Base-by-base conservation (phyloP, 2,329 filamentous ascomycete genomes). In the Monilinia fructicola region DNA sequence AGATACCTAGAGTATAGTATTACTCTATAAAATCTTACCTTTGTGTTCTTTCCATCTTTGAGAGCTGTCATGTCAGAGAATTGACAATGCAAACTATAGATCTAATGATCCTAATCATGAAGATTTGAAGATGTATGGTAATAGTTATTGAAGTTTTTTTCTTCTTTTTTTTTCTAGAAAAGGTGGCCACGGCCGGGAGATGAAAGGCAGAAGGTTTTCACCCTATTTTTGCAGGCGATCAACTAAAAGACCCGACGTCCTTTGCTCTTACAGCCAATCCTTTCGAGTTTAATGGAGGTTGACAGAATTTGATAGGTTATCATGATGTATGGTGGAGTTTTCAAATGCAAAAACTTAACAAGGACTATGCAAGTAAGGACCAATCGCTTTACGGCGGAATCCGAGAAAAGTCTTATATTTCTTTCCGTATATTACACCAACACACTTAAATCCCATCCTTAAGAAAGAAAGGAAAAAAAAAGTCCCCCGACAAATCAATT, bases 311-410 rank as follows among this genome's bases (percentile, higher is more conserved):
- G 18, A 60, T 60, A 60, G 56, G 56, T 7, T 48, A 10, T 60
- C 23, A 7, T 48, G 12, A 16, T 60, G 42, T 60, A 21, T 60
- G 28, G 56, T 60, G 56, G 56, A 60, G 42, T 60, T 21, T 60
- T 35, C 2, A 18, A 35, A 48, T n/a, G 56, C 56, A 48, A 59
- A 12, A 48, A 21, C 54, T 65, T 23, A 11, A 9, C 63, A 65
- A 65, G 31, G 54, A 59, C 42, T 23, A 48, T 16, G 26, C 12
- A 53, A 50, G 61, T 26, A 44, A 26, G 16, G 26, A 26, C 54
- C 63, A 65, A 65, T 65, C 53, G 63, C 44, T 42, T 38, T n/a
- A 40, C 63, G 54, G 54, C 63, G 63, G 23, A 59, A 59, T 65
- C 63, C 63, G 63, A 58, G 40, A 35, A 56, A 55, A 40, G 35